Evolutionary conservation across 306 rosid species (phyloP).

Genomic region (Pyrus betulifolia): DNA sequence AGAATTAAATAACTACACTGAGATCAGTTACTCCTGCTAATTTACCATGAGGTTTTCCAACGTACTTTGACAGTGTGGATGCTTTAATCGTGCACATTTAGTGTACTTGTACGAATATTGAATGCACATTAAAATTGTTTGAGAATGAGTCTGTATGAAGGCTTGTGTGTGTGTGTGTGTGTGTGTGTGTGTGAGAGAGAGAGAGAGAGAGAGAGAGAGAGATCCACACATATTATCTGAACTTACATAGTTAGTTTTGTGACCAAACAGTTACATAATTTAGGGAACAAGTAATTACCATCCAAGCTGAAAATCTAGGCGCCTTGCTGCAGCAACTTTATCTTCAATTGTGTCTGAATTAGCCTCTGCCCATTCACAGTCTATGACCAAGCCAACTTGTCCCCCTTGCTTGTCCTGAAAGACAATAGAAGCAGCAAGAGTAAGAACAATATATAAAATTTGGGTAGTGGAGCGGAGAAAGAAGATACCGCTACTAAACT

Average conservation of each 20-base stretch:
- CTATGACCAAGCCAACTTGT: slow-evolving; percentile 61
- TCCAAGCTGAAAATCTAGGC: slow-evolving; percentile 89
- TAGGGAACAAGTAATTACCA: slow-evolving; percentile 41
- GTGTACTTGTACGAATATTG: background rate
- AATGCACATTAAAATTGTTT: too few relatives aligned
- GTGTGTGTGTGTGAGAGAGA: too few relatives aligned
- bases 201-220: too few relatives aligned
- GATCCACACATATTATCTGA: too few relatives aligned
- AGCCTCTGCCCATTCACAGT: slow-evolving; percentile 95
- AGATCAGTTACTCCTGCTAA: background rate
- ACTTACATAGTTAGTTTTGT: background rate
- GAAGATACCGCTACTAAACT: too few relatives aligned
- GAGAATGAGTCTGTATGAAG: too few relatives aligned
- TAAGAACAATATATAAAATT: background rate
- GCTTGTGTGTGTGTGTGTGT: too few relatives aligned
- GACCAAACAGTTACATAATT: background rate
- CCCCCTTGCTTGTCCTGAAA: slow-evolving; percentile 78
- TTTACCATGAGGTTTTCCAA: background rate
- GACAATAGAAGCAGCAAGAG: slow-evolving; percentile 2
- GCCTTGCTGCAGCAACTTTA: slow-evolving; percentile 67
- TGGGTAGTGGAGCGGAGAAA: background rate
- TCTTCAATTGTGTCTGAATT: slow-evolving; percentile 71
- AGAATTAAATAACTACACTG: background rate
- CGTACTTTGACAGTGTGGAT: background rate
- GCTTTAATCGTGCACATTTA: background rate